Evolutionary conservation across 345 rosid species (phyloP).

Genomic region (Ricinus communis): DNA sequence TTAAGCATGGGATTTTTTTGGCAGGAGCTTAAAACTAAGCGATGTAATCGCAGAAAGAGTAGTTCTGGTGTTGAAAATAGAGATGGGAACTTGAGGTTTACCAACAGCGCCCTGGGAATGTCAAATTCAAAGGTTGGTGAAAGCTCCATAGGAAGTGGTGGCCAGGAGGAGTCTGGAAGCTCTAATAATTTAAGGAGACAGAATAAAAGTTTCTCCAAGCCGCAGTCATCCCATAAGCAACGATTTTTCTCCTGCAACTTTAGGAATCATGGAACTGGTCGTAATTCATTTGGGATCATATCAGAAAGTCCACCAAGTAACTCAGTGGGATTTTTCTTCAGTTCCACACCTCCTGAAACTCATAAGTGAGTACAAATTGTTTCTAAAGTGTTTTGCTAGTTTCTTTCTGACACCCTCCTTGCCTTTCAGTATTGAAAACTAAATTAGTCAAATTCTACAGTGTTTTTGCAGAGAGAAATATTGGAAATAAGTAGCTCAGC

Average conservation of each 20-base stretch:
- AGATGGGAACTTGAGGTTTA: slow-evolving; percentile 50
- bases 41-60: slow-evolving; percentile 50
- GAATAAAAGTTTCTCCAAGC: slow-evolving; percentile 57
- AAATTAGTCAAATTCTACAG: neutral
- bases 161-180: slow-evolving; percentile 60
- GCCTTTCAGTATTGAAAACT: neutral
- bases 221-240: slow-evolving; percentile 58
- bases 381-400: neutral
- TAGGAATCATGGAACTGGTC: slow-evolving; percentile 60
- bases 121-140: slow-evolving; percentile 50
- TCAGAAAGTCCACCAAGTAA: slow-evolving; percentile 97
- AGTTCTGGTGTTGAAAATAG: slow-evolving; percentile 50
- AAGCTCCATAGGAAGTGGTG: slow-evolving; percentile 41
- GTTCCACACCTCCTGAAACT: slow-evolving; percentile 93
- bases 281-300: slow-evolving; percentile 47
- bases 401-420: neutral
- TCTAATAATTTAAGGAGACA: slow-evolving; percentile 56
- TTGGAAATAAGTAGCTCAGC: slow-evolving; percentile 1
- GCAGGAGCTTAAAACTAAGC: slow-evolving; percentile 79
- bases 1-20: slow-evolving; percentile 16
- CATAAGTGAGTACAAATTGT: slow-evolving; percentile 59
- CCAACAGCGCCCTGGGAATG: slow-evolving; percentile 39
- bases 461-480: neutral
- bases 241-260: slow-evolving; percentile 83
- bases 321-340: slow-evolving; percentile 92